Evolutionary conservation across 139 green algal genomes (phyloP).

Genomic region (Desmodesmus armatus): DNA sequence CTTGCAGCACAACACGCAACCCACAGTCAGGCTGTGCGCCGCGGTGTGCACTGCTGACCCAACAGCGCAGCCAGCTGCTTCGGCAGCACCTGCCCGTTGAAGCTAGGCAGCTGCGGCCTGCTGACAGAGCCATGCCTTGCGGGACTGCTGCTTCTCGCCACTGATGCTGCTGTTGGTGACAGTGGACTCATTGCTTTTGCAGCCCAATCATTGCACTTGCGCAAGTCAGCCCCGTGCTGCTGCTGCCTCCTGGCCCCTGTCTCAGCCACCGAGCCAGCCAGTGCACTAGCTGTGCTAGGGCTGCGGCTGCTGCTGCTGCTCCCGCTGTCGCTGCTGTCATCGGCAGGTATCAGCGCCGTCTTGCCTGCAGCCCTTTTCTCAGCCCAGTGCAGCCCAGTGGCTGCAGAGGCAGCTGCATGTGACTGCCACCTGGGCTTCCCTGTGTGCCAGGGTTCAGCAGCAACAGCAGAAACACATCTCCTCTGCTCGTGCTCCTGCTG

Average conservation of each 20-base stretch:
- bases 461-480: too few relatives aligned
- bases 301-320: neutral
- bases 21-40: too few relatives aligned
- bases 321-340: neutral
- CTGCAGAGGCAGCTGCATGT: too few relatives aligned
- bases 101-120: neutral
- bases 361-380: too few relatives aligned
- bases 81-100: neutral
- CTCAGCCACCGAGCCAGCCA: neutral
- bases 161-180: neutral
- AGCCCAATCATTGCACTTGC: neutral
- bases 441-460: too few relatives aligned
- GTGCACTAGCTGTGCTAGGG: slow-evolving; percentile 16
- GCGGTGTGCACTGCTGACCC: too few relatives aligned
- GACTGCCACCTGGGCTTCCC: too few relatives aligned
- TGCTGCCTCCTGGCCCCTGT: neutral
- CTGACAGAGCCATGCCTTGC: too few relatives aligned
- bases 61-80: slow-evolving; percentile 11
- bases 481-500: too few relatives aligned
- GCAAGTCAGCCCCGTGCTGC: neutral
- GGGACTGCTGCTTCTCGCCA: neutral
- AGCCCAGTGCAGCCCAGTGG: too few relatives aligned
- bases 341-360: too few relatives aligned
- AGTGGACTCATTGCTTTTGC: neutral
- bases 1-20: too few relatives aligned